A percentile compares a stretch with the other conserved stretches of the same genome.
Evolutionary conservation across 148 eudicot species (phyloP).

Genomic region (Fallopia convolvulus): DNA sequence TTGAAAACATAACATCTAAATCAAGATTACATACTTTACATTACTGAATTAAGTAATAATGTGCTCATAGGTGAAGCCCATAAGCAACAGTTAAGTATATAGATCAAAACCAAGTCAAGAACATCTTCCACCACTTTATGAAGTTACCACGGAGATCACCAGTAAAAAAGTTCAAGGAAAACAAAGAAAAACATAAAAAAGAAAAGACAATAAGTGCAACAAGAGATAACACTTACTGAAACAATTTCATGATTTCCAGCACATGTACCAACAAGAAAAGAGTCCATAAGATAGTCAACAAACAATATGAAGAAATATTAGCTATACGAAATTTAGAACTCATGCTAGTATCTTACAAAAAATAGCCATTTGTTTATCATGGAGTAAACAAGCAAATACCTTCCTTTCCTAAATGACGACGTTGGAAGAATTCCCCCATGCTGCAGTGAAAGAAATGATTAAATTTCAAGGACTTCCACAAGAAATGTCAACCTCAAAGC

Average conservation of each 20-base stretch:
- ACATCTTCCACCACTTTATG: no score
- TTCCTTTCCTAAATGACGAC: slow-evolving; percentile 95
- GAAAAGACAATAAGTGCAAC: slow-evolving; percentile 4
- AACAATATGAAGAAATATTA: slow-evolving; percentile 30
- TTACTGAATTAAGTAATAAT: background rate
- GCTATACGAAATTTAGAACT: slow-evolving; percentile 10
- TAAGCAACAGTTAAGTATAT: background rate
- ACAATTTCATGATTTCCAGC: slow-evolving; percentile 90
- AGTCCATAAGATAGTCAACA: slow-evolving; percentile 88
- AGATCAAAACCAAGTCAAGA: background rate
- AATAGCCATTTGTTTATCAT: background rate
- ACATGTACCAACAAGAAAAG: slow-evolving; percentile 87
- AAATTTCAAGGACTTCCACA: no score
- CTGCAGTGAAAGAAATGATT: no score
- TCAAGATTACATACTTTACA: background rate
- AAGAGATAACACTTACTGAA: slow-evolving; percentile 50
- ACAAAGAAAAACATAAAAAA: background rate
- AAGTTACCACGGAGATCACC: background rate
- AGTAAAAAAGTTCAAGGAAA: background rate
- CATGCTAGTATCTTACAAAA: slow-evolving; percentile 1
- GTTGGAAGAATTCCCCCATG: no score
- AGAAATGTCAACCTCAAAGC: no score
- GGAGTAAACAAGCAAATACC: slow-evolving; percentile 28
- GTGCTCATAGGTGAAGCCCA: background rate
- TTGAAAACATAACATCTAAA: slow-evolving; percentile 7